phyloP scores from a whole-genome alignment of 2,329 filamentous ascomycete genomes.

The Alternaria arbusti region DNA sequence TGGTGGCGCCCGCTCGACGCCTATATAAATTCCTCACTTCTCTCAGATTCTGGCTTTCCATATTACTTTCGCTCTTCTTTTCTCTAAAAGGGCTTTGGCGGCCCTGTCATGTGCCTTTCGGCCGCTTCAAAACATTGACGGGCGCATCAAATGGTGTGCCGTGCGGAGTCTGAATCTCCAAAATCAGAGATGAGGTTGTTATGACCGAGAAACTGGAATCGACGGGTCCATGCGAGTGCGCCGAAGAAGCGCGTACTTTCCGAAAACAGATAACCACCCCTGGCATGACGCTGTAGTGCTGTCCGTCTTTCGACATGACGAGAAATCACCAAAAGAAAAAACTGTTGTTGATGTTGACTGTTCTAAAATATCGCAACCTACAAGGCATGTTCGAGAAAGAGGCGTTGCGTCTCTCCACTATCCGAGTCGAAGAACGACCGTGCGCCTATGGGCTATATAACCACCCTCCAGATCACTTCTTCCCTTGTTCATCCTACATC shows the following conservation, averaged over 20 bases:
- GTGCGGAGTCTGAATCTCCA: rapidly evolving
- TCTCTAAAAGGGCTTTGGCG: not conserved
- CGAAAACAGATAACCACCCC: too few relatives aligned
- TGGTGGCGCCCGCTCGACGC: not conserved
- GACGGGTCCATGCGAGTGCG: too few relatives aligned
- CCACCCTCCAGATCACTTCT: not conserved
- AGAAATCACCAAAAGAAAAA: not conserved
- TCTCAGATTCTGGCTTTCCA: rapidly evolving
- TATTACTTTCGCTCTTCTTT: not conserved
- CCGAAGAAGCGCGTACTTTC: too few relatives aligned
- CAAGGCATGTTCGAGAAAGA: not conserved
- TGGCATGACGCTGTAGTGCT: not conserved
- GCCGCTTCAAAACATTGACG: too few relatives aligned
- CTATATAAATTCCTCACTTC: not conserved
- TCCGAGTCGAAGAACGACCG: not conserved
- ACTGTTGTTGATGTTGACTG: rapidly evolving
- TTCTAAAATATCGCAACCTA: too few relatives aligned
- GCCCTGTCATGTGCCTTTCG: too few relatives aligned
- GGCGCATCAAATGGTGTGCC: too few relatives aligned
- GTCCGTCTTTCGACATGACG: not conserved
- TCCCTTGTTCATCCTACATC: not conserved
- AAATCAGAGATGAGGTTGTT: rapidly evolving
- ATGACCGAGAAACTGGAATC: too few relatives aligned
- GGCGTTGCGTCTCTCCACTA: not conserved
- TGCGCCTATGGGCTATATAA: not conserved